Percentiles rank a stretch among this genome's conserved stretches.
Evolutionary conservation across 192 early-diverging fungal genomes (phyloP).

Genomic region (Radiomyces spectabilis): DNA sequence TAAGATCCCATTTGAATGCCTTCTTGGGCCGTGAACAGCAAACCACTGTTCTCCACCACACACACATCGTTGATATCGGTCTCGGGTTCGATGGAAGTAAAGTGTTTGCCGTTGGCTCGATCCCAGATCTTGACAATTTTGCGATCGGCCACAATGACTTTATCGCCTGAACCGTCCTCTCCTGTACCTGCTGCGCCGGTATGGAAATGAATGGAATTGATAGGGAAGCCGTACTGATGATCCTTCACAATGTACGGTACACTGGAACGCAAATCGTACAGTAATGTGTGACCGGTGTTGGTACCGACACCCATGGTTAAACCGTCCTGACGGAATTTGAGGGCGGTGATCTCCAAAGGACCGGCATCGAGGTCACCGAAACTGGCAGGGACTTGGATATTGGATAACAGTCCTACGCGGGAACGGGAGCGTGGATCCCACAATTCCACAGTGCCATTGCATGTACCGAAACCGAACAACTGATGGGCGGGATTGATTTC

Average conservation of each 20-base stretch:
- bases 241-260: constrained; percentile 87
- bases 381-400: constrained; percentile 33
- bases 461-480: constrained; percentile 84
- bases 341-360: constrained; percentile 59
- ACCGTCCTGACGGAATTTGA: constrained; percentile 83
- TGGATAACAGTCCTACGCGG: constrained; percentile 64
- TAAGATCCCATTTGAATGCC: constrained; percentile 87
- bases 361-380: constrained; percentile 18
- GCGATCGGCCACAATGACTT: constrained; percentile 81
- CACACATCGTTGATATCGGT: constrained; percentile 93
- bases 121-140: constrained; percentile 96
- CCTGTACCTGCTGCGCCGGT: constrained; percentile 39
- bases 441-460: constrained; percentile 85
- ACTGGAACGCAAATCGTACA: constrained; percentile 88
- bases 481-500: constrained; percentile 89
- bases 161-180: constrained; percentile 37
- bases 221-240: constrained; percentile 95
- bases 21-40: constrained; percentile 90
- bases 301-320: constrained; percentile 84
- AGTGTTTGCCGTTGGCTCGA: constrained; percentile 69
- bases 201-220: constrained; percentile 79
- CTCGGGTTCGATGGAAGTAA: constrained; percentile 88
- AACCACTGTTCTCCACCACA: constrained; percentile 69
- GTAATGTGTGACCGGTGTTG: constrained; percentile 80
- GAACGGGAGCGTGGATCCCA: constrained; percentile 86